These are phyloP conservation scores for Apiotrichum gracile DNA, from an alignment of 1,284 basidiomycete species.

Conservation along the genomic window DNA sequence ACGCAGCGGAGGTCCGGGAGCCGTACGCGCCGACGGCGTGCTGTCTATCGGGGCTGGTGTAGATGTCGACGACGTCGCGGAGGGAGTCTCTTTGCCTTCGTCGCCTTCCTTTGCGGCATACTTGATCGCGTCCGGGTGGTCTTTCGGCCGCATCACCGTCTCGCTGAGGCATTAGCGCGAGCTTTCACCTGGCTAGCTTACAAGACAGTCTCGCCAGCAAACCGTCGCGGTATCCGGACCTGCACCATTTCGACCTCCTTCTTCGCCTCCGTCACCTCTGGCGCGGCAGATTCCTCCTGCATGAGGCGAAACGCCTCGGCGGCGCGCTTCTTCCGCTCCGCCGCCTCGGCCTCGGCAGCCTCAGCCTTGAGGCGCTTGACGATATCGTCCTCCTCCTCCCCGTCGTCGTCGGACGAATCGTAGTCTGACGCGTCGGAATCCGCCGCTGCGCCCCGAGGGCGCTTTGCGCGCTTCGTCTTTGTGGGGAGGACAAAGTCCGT, in stretches of 20 bases:
- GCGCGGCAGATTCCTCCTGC: conserved; percentile 6
- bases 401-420: conserved; percentile 10
- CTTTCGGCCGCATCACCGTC: conserved; percentile 27
- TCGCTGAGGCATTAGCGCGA: conserved; percentile 28
- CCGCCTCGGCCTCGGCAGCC: conserved; percentile 17
- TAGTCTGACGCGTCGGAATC: conserved; percentile 12
- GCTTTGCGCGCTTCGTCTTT: conserved; percentile 13
- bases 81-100: neutral
- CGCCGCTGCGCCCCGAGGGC: neutral
- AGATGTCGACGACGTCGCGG: neutral
- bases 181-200: conserved; percentile 15
- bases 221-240: conserved; percentile 35
- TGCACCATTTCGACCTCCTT: conserved; percentile 30
- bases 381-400: conserved; percentile 16
- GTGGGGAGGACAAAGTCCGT: conserved; percentile 29
- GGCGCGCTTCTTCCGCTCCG: conserved; percentile 9
- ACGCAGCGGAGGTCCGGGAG: conserved; percentile 5
- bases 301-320: conserved; percentile 12
- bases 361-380: conserved; percentile 21
- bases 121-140: conserved; percentile 37
- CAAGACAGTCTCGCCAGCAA: conserved; percentile 44
- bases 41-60: neutral
- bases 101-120: conserved; percentile 17
- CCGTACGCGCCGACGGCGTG: neutral
- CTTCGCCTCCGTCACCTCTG: neutral